Evolutionary conservation across 2,329 filamentous ascomycete genomes (phyloP).

Genomic region (Aspergillus sp.): DNA sequence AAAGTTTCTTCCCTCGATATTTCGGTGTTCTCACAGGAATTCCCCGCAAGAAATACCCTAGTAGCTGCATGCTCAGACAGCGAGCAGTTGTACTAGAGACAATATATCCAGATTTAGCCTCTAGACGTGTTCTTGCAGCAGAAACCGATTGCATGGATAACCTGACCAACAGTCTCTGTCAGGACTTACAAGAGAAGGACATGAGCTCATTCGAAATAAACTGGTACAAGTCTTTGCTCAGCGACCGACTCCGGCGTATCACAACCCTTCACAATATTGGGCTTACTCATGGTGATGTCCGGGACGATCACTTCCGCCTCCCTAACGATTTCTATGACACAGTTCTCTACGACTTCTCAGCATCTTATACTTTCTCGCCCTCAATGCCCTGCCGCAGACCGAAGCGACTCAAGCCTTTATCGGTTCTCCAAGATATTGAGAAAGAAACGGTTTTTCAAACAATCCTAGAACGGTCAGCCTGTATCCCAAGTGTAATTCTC

Average conservation of each 20-base stretch:
- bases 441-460: conserved; percentile 1
- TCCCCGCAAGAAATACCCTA: conserved; percentile 4
- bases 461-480: conserved; percentile 3
- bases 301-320: no score
- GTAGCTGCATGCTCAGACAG: neutral
- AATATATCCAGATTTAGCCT: neutral
- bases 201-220: conserved; percentile 4
- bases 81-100: conserved; percentile 3
- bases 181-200: neutral
- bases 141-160: neutral
- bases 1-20: conserved; percentile 2
- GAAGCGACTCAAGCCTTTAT: conserved; percentile 1
- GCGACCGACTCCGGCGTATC: conserved; percentile 6
- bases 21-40: conserved; percentile 2
- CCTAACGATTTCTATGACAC: no score
- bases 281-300: no score
- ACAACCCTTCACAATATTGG: conserved; percentile 3
- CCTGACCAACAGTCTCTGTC: neutral
- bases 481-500: neutral
- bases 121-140: neutral
- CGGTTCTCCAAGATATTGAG: conserved; percentile 1
- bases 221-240: conserved; percentile 5
- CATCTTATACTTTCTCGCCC: conserved; percentile 9
- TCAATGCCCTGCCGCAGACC: conserved; percentile 11
- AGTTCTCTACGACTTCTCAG: neutral